phyloP scores from a whole-genome alignment of 768 basidiomycete genomes.

The Cyclocybe aegerita region DNA sequence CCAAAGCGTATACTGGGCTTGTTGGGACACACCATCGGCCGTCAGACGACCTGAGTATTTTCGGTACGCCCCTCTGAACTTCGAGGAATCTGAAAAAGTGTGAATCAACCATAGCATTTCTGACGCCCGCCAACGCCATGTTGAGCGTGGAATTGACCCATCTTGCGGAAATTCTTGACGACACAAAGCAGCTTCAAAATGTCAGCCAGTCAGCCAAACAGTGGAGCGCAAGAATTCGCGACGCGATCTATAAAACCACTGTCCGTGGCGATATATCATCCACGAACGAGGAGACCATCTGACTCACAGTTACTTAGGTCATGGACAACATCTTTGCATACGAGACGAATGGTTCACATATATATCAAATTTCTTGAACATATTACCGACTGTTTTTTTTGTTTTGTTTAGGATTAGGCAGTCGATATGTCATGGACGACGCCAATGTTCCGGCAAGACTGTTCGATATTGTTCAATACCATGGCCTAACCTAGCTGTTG shows the following conservation, averaged over 20 bases:
- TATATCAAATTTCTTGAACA: background rate
- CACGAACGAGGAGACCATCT: background rate
- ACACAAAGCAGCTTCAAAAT: slow-evolving; percentile 43
- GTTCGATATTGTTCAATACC: background rate
- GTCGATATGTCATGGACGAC: slow-evolving; percentile 80
- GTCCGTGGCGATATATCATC: slow-evolving; percentile 30
- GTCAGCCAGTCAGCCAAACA: slow-evolving; percentile 51
- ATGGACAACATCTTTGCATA: slow-evolving; percentile 71
- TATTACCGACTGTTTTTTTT: background rate
- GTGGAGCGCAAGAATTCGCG: slow-evolving; percentile 57
- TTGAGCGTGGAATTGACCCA: slow-evolving; percentile 69
- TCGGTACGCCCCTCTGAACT: slow-evolving; percentile 40
- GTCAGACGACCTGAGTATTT: slow-evolving; percentile 71
- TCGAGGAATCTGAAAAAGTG: background rate
- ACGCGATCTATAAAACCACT: slow-evolving; percentile 63
- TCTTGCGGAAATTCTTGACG: slow-evolving; percentile 59
- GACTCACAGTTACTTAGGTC: slow-evolving; percentile 38
- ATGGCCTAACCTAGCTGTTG: background rate
- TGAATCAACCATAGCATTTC: slow-evolving; percentile 49
- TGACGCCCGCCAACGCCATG: slow-evolving; percentile 83
- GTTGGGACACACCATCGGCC: slow-evolving; percentile 79
- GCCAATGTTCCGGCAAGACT: slow-evolving; percentile 75
- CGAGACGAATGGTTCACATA: slow-evolving; percentile 62
- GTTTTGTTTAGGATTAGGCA: slow-evolving; percentile 30
- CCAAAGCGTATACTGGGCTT: slow-evolving; percentile 70